Conservation (phyloP, 2,329 filamentous ascomycete genomes). For the Fusarium sp. region DNA sequence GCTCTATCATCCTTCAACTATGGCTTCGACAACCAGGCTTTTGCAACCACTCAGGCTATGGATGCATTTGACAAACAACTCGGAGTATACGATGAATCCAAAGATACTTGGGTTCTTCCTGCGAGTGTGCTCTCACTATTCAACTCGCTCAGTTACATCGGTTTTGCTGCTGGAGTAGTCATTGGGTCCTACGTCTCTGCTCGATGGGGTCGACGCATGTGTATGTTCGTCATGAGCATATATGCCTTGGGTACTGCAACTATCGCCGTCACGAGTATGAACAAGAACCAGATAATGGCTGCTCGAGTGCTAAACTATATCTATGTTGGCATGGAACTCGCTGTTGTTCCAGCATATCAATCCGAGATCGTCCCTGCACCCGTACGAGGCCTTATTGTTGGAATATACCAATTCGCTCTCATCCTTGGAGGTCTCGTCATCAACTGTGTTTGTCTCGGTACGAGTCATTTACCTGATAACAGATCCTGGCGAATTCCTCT, state of each 20-base stretch:
- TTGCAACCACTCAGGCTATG: constrained; percentile 55
- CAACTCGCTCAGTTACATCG: constrained; percentile 53
- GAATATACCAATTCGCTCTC: no score
- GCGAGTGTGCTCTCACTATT: constrained; percentile 54
- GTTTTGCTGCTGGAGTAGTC: constrained; percentile 47
- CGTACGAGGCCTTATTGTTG: no score
- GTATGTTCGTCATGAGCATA: constrained; percentile 54
- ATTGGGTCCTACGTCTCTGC: no score
- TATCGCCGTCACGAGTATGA: constrained; percentile 19
- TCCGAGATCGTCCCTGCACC: no score
- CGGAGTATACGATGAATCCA: constrained; percentile 48
- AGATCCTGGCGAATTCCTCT: no score
- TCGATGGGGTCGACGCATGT: constrained; percentile 43
- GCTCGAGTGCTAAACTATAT: no score
- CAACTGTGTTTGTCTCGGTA: no score
- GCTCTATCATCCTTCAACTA: constrained; percentile 56
- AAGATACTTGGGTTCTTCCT: constrained; percentile 46
- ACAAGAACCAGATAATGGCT: no score
- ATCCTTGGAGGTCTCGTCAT: no score
- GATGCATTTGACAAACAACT: constrained; percentile 52
- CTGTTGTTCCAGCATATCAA: no score
- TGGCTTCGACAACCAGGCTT: constrained; percentile 57
- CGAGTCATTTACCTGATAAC: no score
- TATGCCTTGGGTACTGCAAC: constrained; percentile 48
- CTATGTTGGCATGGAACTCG: no score